These are phyloP conservation scores for Pseudomassariella vexata DNA, from an alignment of 2,329 filamentous ascomycete genomes.

Conservation along the genomic window DNA sequence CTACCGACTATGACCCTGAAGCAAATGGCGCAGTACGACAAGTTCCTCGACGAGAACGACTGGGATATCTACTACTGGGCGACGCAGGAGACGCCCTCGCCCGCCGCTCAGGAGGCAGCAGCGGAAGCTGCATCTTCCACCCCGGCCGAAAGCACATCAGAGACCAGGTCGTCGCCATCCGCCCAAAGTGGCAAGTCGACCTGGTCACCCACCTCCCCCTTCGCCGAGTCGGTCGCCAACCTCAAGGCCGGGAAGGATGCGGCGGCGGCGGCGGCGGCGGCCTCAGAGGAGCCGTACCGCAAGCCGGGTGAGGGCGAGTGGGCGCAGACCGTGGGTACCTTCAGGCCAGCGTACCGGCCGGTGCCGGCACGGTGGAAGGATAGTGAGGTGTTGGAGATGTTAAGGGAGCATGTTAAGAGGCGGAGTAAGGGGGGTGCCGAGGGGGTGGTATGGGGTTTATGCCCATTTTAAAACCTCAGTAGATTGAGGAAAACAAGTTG, in stretches of 20 bases:
- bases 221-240: slow-evolving; percentile 14
- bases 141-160: slow-evolving; percentile 19
- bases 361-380: slow-evolving; percentile 81
- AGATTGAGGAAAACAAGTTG: slow-evolving; percentile 18
- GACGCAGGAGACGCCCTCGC: slow-evolving; percentile 69
- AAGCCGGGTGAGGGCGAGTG: slow-evolving; percentile 65
- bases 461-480: too few relatives aligned
- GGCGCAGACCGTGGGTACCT: slow-evolving; percentile 93
- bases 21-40: slow-evolving; percentile 80
- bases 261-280: slow-evolving; percentile 23
- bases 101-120: slow-evolving; percentile 27
- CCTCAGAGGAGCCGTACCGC: slow-evolving; percentile 19
- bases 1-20: slow-evolving; percentile 65
- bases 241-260: slow-evolving; percentile 15
- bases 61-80: slow-evolving; percentile 99
- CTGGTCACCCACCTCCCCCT: slow-evolving; percentile 6
- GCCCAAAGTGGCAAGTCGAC: neutral
- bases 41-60: slow-evolving; percentile 96
- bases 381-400: slow-evolving; percentile 69
- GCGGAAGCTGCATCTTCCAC: slow-evolving; percentile 8
- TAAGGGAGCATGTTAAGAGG: slow-evolving; percentile 75
- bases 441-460: slow-evolving; percentile 51
- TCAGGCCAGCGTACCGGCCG: slow-evolving; percentile 87
- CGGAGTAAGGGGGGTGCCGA: slow-evolving; percentile 56
- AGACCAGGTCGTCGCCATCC: neutral